Percentiles rank a stretch among this genome's conserved stretches.
Conservation (phyloP, 371 early-diverging fungal species). For the Dipsacomyces acuminosporus region DNA sequence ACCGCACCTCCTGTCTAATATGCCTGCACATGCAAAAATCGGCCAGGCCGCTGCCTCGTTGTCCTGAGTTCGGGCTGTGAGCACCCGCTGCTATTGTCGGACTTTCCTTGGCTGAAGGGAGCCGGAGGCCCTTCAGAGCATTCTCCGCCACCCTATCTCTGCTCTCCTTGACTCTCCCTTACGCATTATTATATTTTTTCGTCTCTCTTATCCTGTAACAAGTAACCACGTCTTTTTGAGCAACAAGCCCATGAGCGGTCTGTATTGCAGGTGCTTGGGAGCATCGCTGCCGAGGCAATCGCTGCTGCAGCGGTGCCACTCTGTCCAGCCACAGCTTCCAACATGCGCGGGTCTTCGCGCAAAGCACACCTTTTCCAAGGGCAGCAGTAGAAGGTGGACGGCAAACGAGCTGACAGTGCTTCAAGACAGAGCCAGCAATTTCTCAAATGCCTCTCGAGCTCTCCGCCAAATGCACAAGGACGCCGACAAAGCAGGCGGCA, state of each 20-base stretch:
- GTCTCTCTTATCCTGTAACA: too few species aligned
- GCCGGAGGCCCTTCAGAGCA: too few species aligned
- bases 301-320: neutral
- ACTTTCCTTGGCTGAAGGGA: too few species aligned
- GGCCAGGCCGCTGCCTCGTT: too few species aligned
- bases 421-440: constrained; percentile 25
- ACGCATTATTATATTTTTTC: too few species aligned
- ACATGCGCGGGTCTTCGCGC: neutral
- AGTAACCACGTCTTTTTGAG: neutral
- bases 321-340: too few species aligned
- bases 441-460: constrained; percentile 16
- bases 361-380: neutral
- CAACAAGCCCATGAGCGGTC: constrained; percentile 1
- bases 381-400: constrained; percentile 14
- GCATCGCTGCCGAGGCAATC: neutral
- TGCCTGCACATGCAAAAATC: too few species aligned
- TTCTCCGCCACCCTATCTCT: too few species aligned
- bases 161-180: too few species aligned
- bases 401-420: constrained; percentile 7
- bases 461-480: constrained; percentile 5
- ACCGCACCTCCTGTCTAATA: too few species aligned
- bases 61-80: too few species aligned
- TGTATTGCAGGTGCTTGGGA: neutral
- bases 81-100: too few species aligned
- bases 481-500: constrained; percentile 1